phyloP scores from a whole-genome alignment of 176 grass and related monocot species.

The Secale cereale region DNA sequence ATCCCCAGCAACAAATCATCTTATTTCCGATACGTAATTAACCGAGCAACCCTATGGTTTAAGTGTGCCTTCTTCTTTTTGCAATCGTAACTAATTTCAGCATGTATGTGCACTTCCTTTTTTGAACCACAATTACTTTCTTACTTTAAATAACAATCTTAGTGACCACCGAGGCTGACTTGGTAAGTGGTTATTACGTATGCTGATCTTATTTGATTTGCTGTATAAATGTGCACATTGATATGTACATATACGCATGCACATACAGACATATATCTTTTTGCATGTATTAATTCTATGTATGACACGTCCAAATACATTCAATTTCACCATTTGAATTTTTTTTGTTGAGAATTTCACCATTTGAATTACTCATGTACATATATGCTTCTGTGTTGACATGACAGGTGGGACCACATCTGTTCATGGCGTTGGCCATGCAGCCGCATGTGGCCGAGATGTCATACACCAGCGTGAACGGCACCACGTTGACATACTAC shows the following conservation, averaged over 20 bases:
- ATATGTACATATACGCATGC: too few relatives aligned
- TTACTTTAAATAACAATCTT: neutral
- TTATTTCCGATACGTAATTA: neutral
- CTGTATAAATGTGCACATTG: too few relatives aligned
- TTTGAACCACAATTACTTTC: neutral
- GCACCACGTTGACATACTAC: slow-evolving; percentile 43
- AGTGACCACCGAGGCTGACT: too few relatives aligned
- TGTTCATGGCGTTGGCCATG: slow-evolving; percentile 34
- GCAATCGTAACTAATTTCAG: neutral
- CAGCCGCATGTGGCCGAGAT: slow-evolving; percentile 36
- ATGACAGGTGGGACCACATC: slow-evolving; percentile 10
- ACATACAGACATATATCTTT: too few relatives aligned
- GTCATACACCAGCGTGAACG: slow-evolving; percentile 29
- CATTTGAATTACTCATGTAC: neutral
- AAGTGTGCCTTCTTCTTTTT: neutral
- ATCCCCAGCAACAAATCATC: neutral
- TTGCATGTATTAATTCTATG: neutral
- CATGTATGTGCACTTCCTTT: neutral
- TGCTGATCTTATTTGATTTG: too few relatives aligned
- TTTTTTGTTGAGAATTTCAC: too few relatives aligned
- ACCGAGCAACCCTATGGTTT: neutral
- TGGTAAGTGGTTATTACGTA: too few relatives aligned
- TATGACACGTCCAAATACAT: too few relatives aligned
- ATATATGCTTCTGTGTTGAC: neutral
- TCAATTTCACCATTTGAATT: too few relatives aligned